Evolutionary conservation across 345 rosid genomes (phyloP).

Genomic region (Corchorus olitorius): DNA sequence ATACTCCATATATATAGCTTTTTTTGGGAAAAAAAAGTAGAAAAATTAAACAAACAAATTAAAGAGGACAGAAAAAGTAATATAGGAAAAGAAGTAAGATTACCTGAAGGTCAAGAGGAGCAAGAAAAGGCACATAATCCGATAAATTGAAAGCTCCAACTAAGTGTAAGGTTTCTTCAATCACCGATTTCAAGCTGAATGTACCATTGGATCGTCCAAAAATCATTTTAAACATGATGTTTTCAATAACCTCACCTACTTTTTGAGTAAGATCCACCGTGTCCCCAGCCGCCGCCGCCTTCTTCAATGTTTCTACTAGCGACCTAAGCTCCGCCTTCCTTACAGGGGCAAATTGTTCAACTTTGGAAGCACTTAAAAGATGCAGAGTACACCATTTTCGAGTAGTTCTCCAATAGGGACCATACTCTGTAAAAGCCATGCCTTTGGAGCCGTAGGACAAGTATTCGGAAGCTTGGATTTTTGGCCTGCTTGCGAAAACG

Average conservation of each 20-base stretch:
- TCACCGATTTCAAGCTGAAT: conserved; percentile 8
- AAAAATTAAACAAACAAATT: too few relatives aligned
- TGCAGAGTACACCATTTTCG: conserved; percentile 5
- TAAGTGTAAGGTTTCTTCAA: conserved; percentile 13
- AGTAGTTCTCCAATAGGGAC: conserved; percentile 42
- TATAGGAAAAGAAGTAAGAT: too few relatives aligned
- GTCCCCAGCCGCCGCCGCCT: neutral
- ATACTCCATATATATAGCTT: too few relatives aligned
- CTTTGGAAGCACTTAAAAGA: neutral
- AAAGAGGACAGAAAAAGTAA: too few relatives aligned
- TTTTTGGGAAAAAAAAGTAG: too few relatives aligned
- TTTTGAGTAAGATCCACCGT: neutral
- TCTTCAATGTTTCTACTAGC: neutral
- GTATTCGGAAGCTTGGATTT: conserved; percentile 19
- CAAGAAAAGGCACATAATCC: too few relatives aligned
- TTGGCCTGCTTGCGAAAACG: conserved; percentile 42
- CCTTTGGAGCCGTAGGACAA: conserved; percentile 27
- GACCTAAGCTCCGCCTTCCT: neutral
- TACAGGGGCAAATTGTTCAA: neutral
- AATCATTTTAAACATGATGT: neutral
- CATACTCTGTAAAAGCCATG: conserved; percentile 26
- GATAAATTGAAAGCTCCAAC: conserved; percentile 26
- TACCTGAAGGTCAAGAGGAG: conserved; percentile 21
- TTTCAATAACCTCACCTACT: neutral
- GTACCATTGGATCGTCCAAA: neutral